Conservation (phyloP, 306 rosid genomes). For the Myrica gale region DNA sequence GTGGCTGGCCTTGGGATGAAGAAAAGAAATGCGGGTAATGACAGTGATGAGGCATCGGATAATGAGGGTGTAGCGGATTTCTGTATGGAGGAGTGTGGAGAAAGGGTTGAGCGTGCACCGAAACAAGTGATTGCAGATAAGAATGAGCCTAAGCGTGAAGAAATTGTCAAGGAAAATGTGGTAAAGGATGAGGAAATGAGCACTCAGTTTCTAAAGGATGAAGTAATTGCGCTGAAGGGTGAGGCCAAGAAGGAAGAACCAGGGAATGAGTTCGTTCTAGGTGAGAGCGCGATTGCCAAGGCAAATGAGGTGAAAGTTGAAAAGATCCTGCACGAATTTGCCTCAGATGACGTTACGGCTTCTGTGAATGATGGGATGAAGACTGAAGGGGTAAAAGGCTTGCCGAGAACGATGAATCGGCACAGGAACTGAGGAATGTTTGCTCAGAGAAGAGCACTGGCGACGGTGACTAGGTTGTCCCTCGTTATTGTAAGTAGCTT, state of each 20-base stretch:
- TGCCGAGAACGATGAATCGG: conserved; percentile 36
- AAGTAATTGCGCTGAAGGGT: conserved; percentile 30
- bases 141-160: conserved; percentile 30
- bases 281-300: conserved; percentile 9
- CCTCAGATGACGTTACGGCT: conserved; percentile 14
- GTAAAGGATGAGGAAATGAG: conserved; percentile 17
- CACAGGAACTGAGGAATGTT: conserved; percentile 34
- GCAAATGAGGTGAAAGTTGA: conserved; percentile 6
- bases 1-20: conserved; percentile 31
- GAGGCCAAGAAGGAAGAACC: conserved; percentile 21
- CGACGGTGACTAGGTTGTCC: conserved; percentile 37
- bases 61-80: conserved; percentile 38
- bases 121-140: conserved; percentile 26
- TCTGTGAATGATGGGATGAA: conserved; percentile 23
- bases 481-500: conserved; percentile 39
- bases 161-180: conserved; percentile 27
- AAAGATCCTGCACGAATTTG: conserved; percentile 7
- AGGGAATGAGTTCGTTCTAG: conserved; percentile 18
- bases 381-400: conserved; percentile 16
- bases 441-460: conserved; percentile 45
- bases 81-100: conserved; percentile 45
- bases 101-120: conserved; percentile 24
- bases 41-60: conserved; percentile 34
- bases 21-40: conserved; percentile 27
- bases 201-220: conserved; percentile 13